Base-by-base conservation (phyloP, 805 yeast species). In the Yarrowia yakushimensis region DNA sequence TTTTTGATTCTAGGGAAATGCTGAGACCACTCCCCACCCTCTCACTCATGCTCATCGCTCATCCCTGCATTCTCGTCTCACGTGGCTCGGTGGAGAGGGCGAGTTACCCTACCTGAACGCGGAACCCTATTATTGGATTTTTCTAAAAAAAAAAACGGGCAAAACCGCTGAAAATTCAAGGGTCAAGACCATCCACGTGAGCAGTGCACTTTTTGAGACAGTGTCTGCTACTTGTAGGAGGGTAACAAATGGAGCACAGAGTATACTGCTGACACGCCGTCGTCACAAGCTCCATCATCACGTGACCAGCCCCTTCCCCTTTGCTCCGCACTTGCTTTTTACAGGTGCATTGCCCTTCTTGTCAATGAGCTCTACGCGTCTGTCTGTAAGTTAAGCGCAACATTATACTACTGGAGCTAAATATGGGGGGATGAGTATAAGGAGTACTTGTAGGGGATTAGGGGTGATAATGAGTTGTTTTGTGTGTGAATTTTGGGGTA, bases 331-430 rank as follows among this genome's bases (percentile, higher is more conserved):
- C 48, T 10, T 43, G 11, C 34, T 27, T 30, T 11, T 18, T 43
- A 33, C 28, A 30, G 52, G 36, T 45, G 52, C 52, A 45, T 45
- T 30, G 52, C 52, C 52, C 52, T 30, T 45, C 52, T 45, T 27
- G 23, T 30, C 36, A 18, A 43, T 27, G 18, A 45, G 36, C 36
- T 30, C 36, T 30, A 45, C 52, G 52, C 52, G 52, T 45, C 30
- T 30, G 52, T 45, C 52, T 45, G 52, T 28, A 45, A 13, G 52
- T 45, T 45, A 45, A 45, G 52, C 52, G 52, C 52, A 45, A 45
- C 23, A 45, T 30, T 45, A 45, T 30, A 45, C 36, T 45, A 30
- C 46, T 17, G 22, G 52, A 45, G 52, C 13, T 45, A 30, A 30
- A 23, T 22, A 25, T 25, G 10, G 23, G 42, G 25, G 28, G 28